Base-by-base conservation (phyloP, 2,329 filamentous ascomycete species). In the Claviceps sp. region DNA sequence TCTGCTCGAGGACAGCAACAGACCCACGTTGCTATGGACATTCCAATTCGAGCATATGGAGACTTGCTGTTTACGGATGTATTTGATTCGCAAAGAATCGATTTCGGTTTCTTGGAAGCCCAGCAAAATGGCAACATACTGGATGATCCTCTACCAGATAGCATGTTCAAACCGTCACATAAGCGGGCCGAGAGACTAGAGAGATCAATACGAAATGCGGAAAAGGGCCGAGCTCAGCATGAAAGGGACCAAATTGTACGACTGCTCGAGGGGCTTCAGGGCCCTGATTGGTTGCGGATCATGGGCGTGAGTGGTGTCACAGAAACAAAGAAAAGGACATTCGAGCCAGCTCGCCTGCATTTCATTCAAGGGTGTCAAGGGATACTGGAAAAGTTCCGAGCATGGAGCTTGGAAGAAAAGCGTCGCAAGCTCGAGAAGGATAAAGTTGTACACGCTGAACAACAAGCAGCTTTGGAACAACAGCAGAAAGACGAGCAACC, bases 391-490 rank as follows among this genome's bases (percentile, higher is more conserved):
- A 97, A 96, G 64, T 97, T 96, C 64, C 80, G 82, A 49, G 74
- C 80, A 51, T 97, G 90, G 90, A 89, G 84, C 56, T 78, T 90
- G 55, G 88, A 95, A 64, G 93, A 98, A 67, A 94, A 90, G 71
- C 80, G 85, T 44, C 75, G 87, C 54, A 89, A 89, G 67, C 70
- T 81, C 2, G 85, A 89, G 61, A 87, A 83, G 61, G 88, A 91
- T 55, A 82, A 82, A 19, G 44, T 41, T 2, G n/a, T 51, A 5
- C 53, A 53, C 10, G 54, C 54, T 5, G 51, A 51, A 17, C 54
- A 55, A 39, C 44, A 50, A 40, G 51, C 54, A 51, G 61, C 56
- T 10, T 53, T 66, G 4, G 67, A 63, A 19, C 57, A 56, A n/a
- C 58, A 61, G n/a, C 71, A 72, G 16, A 71, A 72, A 24, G 61